phyloP scores from a whole-genome alignment of 192 early-diverging fungal genomes.

The Rhizophagus sp. region DNA sequence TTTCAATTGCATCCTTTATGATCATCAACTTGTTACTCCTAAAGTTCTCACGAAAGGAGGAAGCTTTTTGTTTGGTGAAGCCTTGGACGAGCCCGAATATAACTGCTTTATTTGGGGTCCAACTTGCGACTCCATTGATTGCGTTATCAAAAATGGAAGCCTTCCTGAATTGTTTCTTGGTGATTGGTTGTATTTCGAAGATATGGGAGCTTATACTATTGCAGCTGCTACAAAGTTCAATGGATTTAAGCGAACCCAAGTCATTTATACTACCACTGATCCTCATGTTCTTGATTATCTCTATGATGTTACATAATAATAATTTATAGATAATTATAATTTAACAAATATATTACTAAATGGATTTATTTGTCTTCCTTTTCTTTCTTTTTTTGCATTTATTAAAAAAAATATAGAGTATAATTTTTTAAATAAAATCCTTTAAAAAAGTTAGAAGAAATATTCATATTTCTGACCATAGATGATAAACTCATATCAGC shows the following conservation, averaged over 20 bases:
- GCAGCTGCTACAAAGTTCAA: conserved; percentile 87
- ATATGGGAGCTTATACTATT: conserved; percentile 98
- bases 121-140: conserved; percentile 99
- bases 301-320: too few relatives aligned
- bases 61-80: conserved; percentile 34
- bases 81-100: conserved; percentile 44
- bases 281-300: background rate
- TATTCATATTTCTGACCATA: too few relatives aligned
- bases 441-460: too few relatives aligned
- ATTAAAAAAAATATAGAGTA: too few relatives aligned
- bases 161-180: conserved; percentile 89
- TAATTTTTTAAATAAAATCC: too few relatives aligned
- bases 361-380: too few relatives aligned
- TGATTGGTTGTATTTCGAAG: conserved; percentile 93
- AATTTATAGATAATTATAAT: too few relatives aligned
- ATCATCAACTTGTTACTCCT: conserved; percentile 81
- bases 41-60: conserved; percentile 59
- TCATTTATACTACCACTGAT: conserved; percentile 86
- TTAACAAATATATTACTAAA: too few relatives aligned
- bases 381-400: too few relatives aligned
- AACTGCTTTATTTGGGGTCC: conserved; percentile 91
- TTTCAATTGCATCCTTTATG: conserved; percentile 99
- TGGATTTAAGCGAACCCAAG: conserved; percentile 80
- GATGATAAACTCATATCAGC: too few relatives aligned
- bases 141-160: conserved; percentile 62